phyloP scores from a whole-genome alignment of 164 flowering plant species.

The Magnolia kwangsiensis region DNA sequence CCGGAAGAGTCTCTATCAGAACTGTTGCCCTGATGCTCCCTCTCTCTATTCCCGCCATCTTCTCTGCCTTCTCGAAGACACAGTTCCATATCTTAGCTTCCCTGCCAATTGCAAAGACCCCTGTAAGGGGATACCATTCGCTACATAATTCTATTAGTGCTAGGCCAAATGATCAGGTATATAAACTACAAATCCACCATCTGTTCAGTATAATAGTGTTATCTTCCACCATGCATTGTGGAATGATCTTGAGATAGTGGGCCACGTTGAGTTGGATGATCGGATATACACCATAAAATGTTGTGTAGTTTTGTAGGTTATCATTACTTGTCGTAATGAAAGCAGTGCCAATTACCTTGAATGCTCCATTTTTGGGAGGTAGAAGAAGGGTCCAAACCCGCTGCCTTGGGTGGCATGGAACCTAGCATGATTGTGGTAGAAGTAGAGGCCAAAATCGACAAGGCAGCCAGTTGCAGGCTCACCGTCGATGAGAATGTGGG shows the following conservation, averaged over 20 bases:
- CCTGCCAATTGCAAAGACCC: conserved; percentile 35
- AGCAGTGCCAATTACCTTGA: conserved; percentile 44
- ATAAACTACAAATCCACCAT: too few relatives aligned
- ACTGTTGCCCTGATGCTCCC: conserved; percentile 93
- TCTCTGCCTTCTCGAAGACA: conserved; percentile 87
- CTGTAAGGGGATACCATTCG: too few relatives aligned
- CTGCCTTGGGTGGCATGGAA: conserved; percentile 64
- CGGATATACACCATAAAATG: too few relatives aligned
- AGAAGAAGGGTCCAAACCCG: conserved; percentile 93
- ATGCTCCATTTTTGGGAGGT: conserved; percentile 93
- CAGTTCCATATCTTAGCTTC: conserved; percentile 84
- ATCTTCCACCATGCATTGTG: too few relatives aligned
- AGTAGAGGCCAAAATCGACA: conserved; percentile 89
- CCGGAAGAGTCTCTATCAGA: conserved; percentile 89
- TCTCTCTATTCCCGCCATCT: conserved; percentile 63
- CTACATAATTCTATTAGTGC: too few relatives aligned
- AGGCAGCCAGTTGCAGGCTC: conserved; percentile 84
- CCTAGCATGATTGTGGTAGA: conserved; percentile 62
- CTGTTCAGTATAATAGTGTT: too few relatives aligned
- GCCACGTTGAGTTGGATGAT: too few relatives aligned
- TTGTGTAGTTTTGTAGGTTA: too few relatives aligned
- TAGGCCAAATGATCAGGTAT: too few relatives aligned
- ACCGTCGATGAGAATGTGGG: conserved; percentile 79
- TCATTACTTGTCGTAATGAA: too few relatives aligned
- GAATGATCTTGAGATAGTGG: too few relatives aligned